Percentiles rank a stretch among this genome's conserved stretches.
These are phyloP conservation scores for Aspergillus funiculosus DNA, from an alignment of 495 filamentous ascomycete genomes.

Conservation along the genomic window DNA sequence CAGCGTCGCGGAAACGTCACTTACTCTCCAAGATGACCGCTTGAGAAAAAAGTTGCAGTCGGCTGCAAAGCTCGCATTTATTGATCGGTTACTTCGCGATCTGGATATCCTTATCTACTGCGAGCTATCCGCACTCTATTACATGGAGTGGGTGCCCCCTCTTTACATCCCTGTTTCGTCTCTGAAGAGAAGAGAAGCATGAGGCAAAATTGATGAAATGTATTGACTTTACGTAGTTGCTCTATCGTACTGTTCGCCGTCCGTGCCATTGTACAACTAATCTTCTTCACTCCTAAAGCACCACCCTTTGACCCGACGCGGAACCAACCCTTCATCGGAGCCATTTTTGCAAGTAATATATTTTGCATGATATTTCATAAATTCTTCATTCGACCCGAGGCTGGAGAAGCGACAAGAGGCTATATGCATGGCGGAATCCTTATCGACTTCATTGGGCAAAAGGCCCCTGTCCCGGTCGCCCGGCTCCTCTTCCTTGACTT, in stretches of 20 bases:
- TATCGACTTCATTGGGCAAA: constrained; percentile 84
- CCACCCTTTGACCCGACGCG: constrained; percentile 55
- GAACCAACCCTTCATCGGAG: constrained; percentile 61
- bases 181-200: background rate
- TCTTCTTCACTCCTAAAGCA: constrained; percentile 76
- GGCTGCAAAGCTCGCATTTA: constrained; percentile 48
- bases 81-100: constrained; percentile 63
- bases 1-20: constrained; percentile 21
- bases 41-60: constrained; percentile 35
- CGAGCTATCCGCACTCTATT: constrained; percentile 77
- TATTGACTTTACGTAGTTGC: constrained; percentile 49
- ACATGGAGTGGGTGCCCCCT: constrained; percentile 70
- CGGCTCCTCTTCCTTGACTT: constrained; percentile 61
- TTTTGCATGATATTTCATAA: constrained; percentile 70
- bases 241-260: constrained; percentile 67
- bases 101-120: constrained; percentile 78
- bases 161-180: background rate
- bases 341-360: constrained; percentile 64
- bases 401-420: constrained; percentile 68
- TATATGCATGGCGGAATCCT: constrained; percentile 82
- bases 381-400: constrained; percentile 54
- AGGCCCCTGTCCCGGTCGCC: constrained; percentile 61
- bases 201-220: background rate
- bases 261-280: constrained; percentile 64
- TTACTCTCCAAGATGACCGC: constrained; percentile 25